phyloP scores from a whole-genome alignment of 2,329 filamentous ascomycete species.

The Exserohilum turcica region DNA sequence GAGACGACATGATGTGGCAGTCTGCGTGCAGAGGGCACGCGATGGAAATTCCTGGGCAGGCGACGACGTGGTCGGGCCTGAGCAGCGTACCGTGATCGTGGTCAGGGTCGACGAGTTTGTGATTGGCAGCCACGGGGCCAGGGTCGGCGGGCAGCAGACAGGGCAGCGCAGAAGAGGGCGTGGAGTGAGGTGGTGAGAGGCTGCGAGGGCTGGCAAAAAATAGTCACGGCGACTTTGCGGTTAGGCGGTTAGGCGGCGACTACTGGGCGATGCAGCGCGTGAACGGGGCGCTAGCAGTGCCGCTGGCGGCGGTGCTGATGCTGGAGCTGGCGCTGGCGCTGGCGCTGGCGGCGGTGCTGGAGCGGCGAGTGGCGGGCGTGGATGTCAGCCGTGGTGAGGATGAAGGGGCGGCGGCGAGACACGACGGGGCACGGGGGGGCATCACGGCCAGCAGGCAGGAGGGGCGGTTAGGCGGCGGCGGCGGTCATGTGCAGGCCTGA shows the following conservation, averaged over 20 bases:
- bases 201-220: slow-evolving; percentile 3
- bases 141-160: neutral
- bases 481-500: slow-evolving; percentile 21
- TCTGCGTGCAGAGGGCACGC: slow-evolving; percentile 11
- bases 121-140: slow-evolving; percentile 22
- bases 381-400: neutral
- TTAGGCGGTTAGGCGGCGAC: neutral
- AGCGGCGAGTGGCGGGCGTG: too few species aligned
- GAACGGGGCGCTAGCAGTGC: slow-evolving; percentile 11
- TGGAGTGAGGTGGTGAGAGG: slow-evolving; percentile 17
- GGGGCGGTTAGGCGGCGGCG: slow-evolving; percentile 24
- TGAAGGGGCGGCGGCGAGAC: neutral
- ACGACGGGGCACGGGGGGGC: slow-evolving; percentile 1
- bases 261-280: slow-evolving; percentile 3
- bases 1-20: slow-evolving; percentile 18
- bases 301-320: slow-evolving; percentile 7
- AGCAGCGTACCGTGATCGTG: slow-evolving; percentile 3
- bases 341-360: slow-evolving; percentile 6
- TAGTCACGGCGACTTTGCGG: slow-evolving; percentile 5
- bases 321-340: slow-evolving; percentile 12
- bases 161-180: neutral
- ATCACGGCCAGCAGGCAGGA: slow-evolving; percentile 3
- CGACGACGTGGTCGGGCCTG: slow-evolving; percentile 22
- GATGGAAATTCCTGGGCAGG: slow-evolving; percentile 16
- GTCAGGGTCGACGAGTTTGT: slow-evolving; percentile 11